Evolutionary conservation across 176 grass and related monocot species (phyloP).

Genomic region (Saccharum officinarum): DNA sequence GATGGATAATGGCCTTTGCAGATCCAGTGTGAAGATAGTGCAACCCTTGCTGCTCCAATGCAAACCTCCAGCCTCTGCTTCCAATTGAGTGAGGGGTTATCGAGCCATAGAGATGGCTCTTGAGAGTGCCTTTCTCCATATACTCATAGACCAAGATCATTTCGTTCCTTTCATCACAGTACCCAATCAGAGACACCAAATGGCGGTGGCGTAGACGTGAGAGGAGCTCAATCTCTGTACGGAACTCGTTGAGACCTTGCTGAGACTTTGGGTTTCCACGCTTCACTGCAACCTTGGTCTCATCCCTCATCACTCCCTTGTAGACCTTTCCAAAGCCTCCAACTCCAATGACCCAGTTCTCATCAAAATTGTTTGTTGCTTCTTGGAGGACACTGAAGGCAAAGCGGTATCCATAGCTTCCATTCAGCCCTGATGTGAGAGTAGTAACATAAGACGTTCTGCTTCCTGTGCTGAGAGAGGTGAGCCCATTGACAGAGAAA

Average conservation of each 20-base stretch:
- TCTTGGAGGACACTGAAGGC: constrained; percentile 76
- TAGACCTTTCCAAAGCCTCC: constrained; percentile 97
- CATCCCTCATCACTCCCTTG: constrained; percentile 72
- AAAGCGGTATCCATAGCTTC: constrained; percentile 74
- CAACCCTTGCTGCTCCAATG: constrained; percentile 89
- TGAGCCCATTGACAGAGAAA: constrained; percentile 81
- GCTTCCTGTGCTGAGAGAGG: constrained; percentile 71
- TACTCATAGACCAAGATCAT: constrained; percentile 99
- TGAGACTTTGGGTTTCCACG: constrained; percentile 83
- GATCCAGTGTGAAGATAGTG: constrained; percentile 97
- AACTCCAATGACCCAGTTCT: constrained; percentile 89
- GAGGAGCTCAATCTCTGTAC: constrained; percentile 86
- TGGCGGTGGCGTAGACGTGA: constrained; percentile 88
- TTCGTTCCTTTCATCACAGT: constrained; percentile 92
- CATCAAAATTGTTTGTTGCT: constrained; percentile 91
- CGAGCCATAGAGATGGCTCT: constrained; percentile 87
- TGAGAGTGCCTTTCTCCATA: constrained; percentile 92
- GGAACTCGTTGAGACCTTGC: constrained; percentile 96
- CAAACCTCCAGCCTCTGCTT: constrained; percentile 93
- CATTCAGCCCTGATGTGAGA: constrained; percentile 71
- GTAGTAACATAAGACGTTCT: constrained; percentile 76
- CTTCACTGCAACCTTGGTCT: constrained; percentile 94
- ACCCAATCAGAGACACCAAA: constrained; percentile 89
- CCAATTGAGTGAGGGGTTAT: constrained; percentile 73
- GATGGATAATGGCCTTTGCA: constrained; percentile 89